Percentiles rank a stretch among this genome's conserved stretches.
Evolutionary conservation across 305 asterid species (phyloP).

Genomic region (Fraxinus dipetala): DNA sequence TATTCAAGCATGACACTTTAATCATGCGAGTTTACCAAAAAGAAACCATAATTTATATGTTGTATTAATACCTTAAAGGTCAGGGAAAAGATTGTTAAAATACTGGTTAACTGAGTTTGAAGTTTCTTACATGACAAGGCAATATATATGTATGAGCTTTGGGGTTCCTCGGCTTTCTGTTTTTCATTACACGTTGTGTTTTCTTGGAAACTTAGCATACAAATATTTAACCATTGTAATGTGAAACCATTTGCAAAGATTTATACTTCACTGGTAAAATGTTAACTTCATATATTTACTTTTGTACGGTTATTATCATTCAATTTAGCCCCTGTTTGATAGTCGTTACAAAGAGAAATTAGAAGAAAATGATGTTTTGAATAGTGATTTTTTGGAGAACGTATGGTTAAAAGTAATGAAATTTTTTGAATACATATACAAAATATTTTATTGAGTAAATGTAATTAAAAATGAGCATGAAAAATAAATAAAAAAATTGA

Average conservation of each 20-base stretch:
- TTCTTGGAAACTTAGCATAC: background rate
- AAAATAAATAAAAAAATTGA: too few relatives aligned
- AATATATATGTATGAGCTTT: background rate
- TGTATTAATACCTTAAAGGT: background rate
- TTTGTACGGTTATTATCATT: too few relatives aligned
- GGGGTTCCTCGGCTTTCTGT: conserved; percentile 17
- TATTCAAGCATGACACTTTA: background rate
- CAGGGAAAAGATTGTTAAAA: background rate
- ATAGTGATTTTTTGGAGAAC: too few relatives aligned
- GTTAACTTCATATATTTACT: background rate
- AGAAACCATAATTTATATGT: background rate
- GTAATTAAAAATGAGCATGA: too few relatives aligned
- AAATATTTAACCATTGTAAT: background rate
- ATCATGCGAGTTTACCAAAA: background rate
- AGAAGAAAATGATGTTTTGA: too few relatives aligned
- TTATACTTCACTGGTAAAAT: background rate
- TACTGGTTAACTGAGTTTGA: background rate
- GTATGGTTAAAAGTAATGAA: too few relatives aligned
- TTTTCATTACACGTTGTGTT: background rate
- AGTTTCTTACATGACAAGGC: background rate
- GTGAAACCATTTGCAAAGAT: background rate
- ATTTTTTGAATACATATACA: too few relatives aligned
- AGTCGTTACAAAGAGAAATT: too few relatives aligned
- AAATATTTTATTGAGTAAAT: too few relatives aligned
- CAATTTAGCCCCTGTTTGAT: too few relatives aligned